phyloP scores from a whole-genome alignment of 495 filamentous ascomycete genomes.

The Xylaria intraflava region DNA sequence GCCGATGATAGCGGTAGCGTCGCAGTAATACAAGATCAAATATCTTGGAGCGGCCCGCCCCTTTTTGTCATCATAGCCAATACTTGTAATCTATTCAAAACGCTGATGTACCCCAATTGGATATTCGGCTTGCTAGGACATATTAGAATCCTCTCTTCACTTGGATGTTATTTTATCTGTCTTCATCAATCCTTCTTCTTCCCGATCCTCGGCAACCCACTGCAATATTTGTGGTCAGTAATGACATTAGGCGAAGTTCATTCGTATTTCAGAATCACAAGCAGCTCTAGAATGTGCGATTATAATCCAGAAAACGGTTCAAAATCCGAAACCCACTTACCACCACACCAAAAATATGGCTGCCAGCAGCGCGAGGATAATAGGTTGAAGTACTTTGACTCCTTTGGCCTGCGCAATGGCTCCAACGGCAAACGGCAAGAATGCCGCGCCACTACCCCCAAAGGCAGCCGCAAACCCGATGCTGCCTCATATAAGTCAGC shows the following conservation, averaged over 20 bases:
- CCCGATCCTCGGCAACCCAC: conserved; percentile 2
- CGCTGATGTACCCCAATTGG: not conserved
- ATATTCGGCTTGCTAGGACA: not conserved
- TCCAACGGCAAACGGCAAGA: conserved; percentile 80
- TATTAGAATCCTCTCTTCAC: not conserved
- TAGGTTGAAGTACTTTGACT: conserved; percentile 70
- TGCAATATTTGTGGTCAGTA: not conserved
- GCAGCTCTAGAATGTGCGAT: not conserved
- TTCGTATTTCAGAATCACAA: not conserved
- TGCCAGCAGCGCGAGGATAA: conserved; percentile 61
- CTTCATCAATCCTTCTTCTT: conserved; percentile 11
- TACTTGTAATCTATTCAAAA: no score
- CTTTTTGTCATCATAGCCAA: no score
- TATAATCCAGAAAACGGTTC: conserved; percentile 5
- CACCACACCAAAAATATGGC: conserved; percentile 53
- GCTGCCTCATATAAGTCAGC: not conserved
- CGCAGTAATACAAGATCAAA: no score
- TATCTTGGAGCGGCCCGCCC: no score
- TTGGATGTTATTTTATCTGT: not conserved
- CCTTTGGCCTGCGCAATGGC: conserved; percentile 76
- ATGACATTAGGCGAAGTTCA: not conserved
- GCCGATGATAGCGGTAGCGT: not conserved
- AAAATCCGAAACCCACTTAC: not conserved
- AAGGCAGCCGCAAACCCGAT: conserved; percentile 81
- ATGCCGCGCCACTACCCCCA: conserved; percentile 69